These are phyloP conservation scores for Microcos paniculata DNA, from an alignment of 345 rosid species.

Conservation along the genomic window DNA sequence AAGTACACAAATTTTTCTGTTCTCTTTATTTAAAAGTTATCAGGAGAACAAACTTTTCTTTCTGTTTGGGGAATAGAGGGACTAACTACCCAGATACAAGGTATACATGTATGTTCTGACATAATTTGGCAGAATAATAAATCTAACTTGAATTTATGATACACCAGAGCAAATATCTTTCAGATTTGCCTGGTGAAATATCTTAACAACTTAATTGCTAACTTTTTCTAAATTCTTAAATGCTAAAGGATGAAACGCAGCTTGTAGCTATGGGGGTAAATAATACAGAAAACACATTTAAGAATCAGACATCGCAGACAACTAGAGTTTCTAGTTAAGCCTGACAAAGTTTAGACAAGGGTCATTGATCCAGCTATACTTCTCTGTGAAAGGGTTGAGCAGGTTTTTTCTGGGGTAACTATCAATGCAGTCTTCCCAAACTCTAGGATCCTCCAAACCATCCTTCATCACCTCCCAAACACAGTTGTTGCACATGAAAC, in stretches of 20 bases:
- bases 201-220: neutral
- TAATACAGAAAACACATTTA: neutral
- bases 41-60: neutral
- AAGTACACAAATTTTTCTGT: too few relatives aligned
- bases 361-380: constrained; percentile 19
- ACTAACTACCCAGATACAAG: neutral
- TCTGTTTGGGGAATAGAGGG: neutral
- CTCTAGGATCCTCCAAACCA: constrained; percentile 35
- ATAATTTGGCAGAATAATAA: neutral
- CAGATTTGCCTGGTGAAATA: neutral
- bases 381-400: constrained; percentile 14
- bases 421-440: constrained; percentile 53
- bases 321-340: neutral
- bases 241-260: neutral
- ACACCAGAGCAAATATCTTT: neutral
- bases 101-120: neutral
- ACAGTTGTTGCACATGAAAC: constrained; percentile 61
- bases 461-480: constrained; percentile 63
- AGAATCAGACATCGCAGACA: neutral
- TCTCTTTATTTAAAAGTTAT: neutral
- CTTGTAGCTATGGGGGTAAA: neutral
- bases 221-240: neutral
- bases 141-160: neutral
- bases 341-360: constrained; percentile 2
- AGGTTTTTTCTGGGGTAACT: constrained; percentile 29